phyloP scores from a whole-genome alignment of 139 green algal genomes.

The Raphidocelis subcapitata region DNA sequence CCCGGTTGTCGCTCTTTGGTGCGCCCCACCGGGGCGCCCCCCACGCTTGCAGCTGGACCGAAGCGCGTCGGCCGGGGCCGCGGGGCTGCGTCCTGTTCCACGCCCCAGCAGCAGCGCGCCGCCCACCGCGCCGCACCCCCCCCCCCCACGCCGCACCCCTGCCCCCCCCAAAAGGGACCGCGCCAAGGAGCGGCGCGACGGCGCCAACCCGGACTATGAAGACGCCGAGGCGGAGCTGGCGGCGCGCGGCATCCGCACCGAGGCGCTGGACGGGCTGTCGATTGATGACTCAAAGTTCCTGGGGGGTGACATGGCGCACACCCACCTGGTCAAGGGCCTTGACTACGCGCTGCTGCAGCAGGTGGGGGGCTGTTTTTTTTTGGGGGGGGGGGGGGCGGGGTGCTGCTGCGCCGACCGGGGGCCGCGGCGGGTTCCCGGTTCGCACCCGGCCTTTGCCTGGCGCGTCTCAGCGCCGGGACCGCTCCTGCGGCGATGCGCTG shows the following conservation, averaged over 20 bases:
- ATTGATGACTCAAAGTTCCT: conserved; percentile 76
- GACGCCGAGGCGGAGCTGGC: conserved; percentile 39
- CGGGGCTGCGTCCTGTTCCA: too few relatives aligned
- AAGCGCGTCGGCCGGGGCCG: too few relatives aligned
- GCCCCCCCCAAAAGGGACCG: too few relatives aligned
- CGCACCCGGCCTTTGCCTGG: neutral
- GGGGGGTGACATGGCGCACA: conserved; percentile 91
- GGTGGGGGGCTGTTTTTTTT: conserved; percentile 34
- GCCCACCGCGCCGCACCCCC: too few relatives aligned
- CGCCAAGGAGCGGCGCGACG: conserved; percentile 71
- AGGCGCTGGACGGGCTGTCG: conserved; percentile 1
- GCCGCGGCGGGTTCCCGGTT: neutral
- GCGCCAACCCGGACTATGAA: conserved; percentile 58
- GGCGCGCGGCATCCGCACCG: neutral
- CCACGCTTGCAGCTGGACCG: too few relatives aligned
- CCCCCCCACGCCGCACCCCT: too few relatives aligned
- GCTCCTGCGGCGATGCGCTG: too few relatives aligned
- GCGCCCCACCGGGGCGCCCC: too few relatives aligned
- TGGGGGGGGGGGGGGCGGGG: too few relatives aligned
- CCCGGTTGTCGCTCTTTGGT: too few relatives aligned
- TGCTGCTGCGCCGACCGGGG: neutral
- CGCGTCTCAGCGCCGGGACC: too few relatives aligned
- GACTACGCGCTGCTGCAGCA: conserved; percentile 93
- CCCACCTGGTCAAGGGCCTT: conserved; percentile 92
- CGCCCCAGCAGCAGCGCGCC: too few relatives aligned